A percentile compares a stretch with the other conserved stretches of the same genome.
Evolutionary conservation across 2,329 filamentous ascomycete species (phyloP).

Genomic region (Ophiostoma novo-ulmi): DNA sequence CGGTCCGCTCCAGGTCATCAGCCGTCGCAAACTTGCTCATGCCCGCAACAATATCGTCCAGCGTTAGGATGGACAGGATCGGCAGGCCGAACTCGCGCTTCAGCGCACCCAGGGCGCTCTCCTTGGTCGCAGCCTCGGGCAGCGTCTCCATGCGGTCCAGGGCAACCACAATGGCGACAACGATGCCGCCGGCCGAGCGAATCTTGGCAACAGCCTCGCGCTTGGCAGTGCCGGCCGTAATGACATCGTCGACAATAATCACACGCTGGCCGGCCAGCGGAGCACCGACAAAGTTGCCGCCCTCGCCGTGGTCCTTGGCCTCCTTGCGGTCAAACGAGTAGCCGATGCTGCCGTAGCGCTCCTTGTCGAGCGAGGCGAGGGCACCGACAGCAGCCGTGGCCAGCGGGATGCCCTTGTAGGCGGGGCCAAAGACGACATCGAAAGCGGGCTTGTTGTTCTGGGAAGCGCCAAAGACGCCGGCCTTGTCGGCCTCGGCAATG

Average conservation of each 20-base stretch:
- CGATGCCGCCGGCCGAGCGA: constrained; percentile 71
- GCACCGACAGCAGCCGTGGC: constrained; percentile 58
- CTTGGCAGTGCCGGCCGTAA: constrained; percentile 91
- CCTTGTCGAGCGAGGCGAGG: constrained; percentile 35
- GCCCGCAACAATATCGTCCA: constrained; percentile 75
- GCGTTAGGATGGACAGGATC: constrained; percentile 74
- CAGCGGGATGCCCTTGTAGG: constrained; percentile 97
- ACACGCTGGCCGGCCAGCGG: constrained; percentile 78
- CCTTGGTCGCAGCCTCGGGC: constrained; percentile 55
- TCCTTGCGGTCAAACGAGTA: constrained; percentile 97
- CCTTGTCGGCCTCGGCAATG: constrained; percentile 37
- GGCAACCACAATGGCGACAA: constrained; percentile 83
- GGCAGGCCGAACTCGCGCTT: constrained; percentile 78
- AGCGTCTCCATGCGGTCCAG: constrained; percentile 84
- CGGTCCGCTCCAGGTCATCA: constrained; percentile 60
- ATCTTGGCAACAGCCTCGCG: constrained; percentile 89
- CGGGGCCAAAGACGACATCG: constrained; percentile 87
- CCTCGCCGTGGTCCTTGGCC: constrained; percentile 92
- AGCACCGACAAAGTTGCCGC: constrained; percentile 85
- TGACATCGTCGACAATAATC: constrained; percentile 92
- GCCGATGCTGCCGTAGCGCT: constrained; percentile 59
- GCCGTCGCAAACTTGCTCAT: constrained; percentile 58
- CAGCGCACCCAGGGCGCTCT: constrained; percentile 81
- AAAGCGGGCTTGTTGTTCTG: constrained; percentile 39
- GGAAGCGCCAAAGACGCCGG: constrained; percentile 18